phyloP scores from a whole-genome alignment of 2,329 filamentous ascomycete genomes.

The Zasmidium citrigriseum region DNA sequence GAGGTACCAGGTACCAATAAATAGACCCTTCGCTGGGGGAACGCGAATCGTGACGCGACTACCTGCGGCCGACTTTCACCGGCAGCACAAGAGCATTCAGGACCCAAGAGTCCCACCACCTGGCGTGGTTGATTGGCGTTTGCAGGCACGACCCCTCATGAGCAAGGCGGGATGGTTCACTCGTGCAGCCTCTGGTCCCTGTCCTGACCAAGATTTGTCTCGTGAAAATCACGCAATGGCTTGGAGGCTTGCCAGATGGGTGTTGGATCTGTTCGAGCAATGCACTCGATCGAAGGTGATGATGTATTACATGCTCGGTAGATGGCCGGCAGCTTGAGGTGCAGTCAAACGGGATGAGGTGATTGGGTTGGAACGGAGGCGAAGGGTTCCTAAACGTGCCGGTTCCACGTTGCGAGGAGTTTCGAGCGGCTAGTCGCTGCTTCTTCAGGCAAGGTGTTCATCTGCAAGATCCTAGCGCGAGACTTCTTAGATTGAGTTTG shows the following conservation, averaged over 20 bases:
- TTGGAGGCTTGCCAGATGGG: not conserved
- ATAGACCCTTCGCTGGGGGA: not conserved
- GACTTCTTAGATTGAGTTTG: constrained; percentile 8
- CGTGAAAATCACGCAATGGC: not conserved
- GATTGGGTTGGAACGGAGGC: not conserved
- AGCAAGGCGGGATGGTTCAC: not conserved
- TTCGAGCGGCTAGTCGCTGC: not conserved
- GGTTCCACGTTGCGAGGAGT: constrained; percentile 4
- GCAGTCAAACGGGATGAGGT: not conserved
- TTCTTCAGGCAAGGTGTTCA: not conserved
- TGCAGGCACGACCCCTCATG: not conserved
- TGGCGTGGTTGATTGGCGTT: not conserved
- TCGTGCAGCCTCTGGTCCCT: not conserved
- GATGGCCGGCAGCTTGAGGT: not conserved
- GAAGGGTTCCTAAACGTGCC: constrained; percentile 10
- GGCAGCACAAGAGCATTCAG: not conserved
- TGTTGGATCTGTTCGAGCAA: not conserved
- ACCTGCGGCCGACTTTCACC: not conserved
- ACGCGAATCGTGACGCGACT: not conserved
- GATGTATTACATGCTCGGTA: constrained; percentile 6
- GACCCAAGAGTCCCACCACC: not conserved
- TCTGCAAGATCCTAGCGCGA: constrained; percentile 12
- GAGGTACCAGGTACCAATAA: not conserved
- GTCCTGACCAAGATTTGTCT: not conserved
- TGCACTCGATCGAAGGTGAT: not conserved